Base-by-base conservation (phyloP, 2,329 filamentous ascomycete genomes). In the Exophiala xenobiotica region DNA sequence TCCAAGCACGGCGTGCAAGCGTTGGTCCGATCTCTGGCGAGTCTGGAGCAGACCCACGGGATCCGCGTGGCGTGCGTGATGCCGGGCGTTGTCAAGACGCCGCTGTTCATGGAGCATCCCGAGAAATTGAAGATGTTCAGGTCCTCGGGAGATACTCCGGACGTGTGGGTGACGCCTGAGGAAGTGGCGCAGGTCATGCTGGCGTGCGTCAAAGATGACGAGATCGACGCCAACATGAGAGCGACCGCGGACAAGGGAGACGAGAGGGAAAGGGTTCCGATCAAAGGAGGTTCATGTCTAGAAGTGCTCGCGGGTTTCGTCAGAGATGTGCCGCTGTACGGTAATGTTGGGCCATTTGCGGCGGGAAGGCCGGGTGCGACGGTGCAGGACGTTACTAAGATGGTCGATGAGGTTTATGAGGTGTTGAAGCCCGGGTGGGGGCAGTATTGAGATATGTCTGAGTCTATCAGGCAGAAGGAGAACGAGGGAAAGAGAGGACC, bases 141-240 rank as follows among this genome's bases (percentile, higher is more conserved):
- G 29, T 67, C 72, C 23, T 64, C 61, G 6, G 49, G 41, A 8
- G 49, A 53, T 19, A 80, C 81, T 59, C 70, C 65, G 54, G 80
- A 83, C 60, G 70, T 65, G 52, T 84, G 80, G 80, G 79, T 81
- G 11, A 78, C 75, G n/a, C 72, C 80, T 0, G 79, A 83, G 58
- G 78, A 83, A 59, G 80, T 84, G 0, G 80, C 79, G 0, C 70
- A 76, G 35, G 78, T 77, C 2, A 83, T 85, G 80, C 54, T 82
- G 49, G 70, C 73, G 31, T 74, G 79, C 50, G 66, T 81, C 29
- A 76, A 79, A 54, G 76, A 79, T 39, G 67, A 74, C 3, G 68
- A 71, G 23, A 66, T 74, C 24, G 26, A 45, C 14, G 49, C 24
- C 12, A 23, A 23, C 14, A 45, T 38, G 7, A 45, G 35, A 16